These are phyloP conservation scores for Pythium aquatile DNA, from an alignment of 352 stramenopile genomes.

Conservation along the genomic window DNA sequence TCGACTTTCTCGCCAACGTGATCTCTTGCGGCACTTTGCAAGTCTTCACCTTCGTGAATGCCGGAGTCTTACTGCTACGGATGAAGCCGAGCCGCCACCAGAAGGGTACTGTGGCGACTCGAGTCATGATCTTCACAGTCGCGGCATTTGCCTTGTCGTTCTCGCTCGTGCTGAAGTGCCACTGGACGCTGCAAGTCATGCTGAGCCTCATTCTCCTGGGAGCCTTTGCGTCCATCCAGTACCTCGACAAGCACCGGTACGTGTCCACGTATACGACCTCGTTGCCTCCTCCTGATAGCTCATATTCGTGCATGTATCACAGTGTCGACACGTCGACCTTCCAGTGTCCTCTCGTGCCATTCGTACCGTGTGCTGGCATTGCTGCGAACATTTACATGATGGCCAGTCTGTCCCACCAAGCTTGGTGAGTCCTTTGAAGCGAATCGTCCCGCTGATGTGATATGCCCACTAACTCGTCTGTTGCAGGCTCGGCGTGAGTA, in stretches of 20 bases:
- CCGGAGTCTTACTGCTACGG: constrained; percentile 83
- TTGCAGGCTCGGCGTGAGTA: constrained; percentile 63
- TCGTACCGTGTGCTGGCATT: constrained; percentile 41
- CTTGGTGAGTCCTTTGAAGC: constrained; percentile 23
- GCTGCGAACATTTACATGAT: constrained; percentile 51
- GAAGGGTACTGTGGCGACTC: constrained; percentile 37
- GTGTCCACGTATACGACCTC: neutral
- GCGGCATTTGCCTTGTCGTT: constrained; percentile 62
- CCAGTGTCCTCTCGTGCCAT: constrained; percentile 36
- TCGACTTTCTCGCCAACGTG: constrained; percentile 90
- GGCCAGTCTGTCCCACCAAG: constrained; percentile 31
- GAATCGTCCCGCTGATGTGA: neutral
- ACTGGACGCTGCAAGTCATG: constrained; percentile 44
- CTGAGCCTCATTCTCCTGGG: constrained; percentile 35
- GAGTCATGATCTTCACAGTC: constrained; percentile 61
- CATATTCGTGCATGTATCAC: constrained; percentile 43
- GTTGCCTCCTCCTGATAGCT: constrained; percentile 42
- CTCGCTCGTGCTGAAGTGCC: constrained; percentile 62
- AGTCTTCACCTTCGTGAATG: constrained; percentile 94
- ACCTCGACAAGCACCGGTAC: constrained; percentile 49
- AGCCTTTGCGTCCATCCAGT: constrained; percentile 51
- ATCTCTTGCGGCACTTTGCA: constrained; percentile 91
- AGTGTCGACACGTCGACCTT: constrained; percentile 29
- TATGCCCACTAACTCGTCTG: neutral
- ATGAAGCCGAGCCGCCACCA: constrained; percentile 46